Base-by-base conservation (phyloP, 306 rosid species). In the Citrullus colocynthis region DNA sequence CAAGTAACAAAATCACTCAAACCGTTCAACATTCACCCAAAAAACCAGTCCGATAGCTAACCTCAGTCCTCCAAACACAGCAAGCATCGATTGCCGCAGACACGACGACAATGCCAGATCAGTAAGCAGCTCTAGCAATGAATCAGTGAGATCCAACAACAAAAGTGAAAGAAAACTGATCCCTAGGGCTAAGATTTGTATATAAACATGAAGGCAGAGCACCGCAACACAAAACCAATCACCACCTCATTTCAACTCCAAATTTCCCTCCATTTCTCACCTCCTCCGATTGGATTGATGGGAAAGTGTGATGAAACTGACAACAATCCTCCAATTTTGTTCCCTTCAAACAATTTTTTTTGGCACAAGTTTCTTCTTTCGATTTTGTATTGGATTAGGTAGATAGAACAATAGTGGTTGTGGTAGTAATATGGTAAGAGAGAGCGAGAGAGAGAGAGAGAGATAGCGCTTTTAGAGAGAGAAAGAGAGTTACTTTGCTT, bases 361-460 rank as follows among this genome's bases (percentile, higher is more conserved):
- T 32, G 11, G 62, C 61, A 54, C n/a, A 56, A 65, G 39, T 18
- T 78, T 74, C 30, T 62, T 30, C 18, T 52, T 79, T 58, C 82
- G 75, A 39, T 78, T 80, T 79, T 32, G 73, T 72, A 77, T 84
- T 76, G 85, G 88, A 91, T 91, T 90, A 87, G 92, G 89, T 88
- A 55, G 64, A 84, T 76, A 76, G 80, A 79, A 83, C 82, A 79
- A 85, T 66, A 89, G 93, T 79, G 79, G 95, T 83, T 81, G 82
- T 60, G 85, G 79, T 13, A 76, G 85, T 64, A 78, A 70, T 84
- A 54, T 16, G 83, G 14, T 0, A 79, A 75, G 59, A 69, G 82
- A 66, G 78, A 71, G 75, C 16, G 57, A 51, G 55, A 14, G 56
- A 51, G 55, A 0, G 81, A 81, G 82, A 80, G 81, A 70, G 78